Percentiles rank a stretch among this genome's conserved stretches.
Evolutionary conservation across 805 yeast species (phyloP).

Genomic region (Starmerella roubikii): DNA sequence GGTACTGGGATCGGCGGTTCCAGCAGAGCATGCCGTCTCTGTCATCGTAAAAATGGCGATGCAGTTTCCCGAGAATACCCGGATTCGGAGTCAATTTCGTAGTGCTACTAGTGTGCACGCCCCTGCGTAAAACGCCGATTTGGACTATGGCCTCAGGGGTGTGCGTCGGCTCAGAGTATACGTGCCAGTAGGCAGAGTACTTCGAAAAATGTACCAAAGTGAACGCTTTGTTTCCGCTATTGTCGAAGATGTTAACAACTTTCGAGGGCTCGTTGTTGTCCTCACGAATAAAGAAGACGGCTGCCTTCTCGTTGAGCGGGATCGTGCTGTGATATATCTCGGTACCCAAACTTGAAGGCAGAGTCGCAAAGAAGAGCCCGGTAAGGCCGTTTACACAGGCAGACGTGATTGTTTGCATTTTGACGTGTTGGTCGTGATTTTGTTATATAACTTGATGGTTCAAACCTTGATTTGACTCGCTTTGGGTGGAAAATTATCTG

Average conservation of each 20-base stretch:
- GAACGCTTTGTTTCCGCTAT: slow-evolving; percentile 34
- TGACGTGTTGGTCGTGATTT: background rate
- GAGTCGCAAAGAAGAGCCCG: background rate
- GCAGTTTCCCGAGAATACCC: slow-evolving; percentile 20
- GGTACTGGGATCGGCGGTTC: slow-evolving; percentile 38
- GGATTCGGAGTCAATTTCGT: slow-evolving; percentile 31
- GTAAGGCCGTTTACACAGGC: background rate
- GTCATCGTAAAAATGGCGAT: slow-evolving; percentile 35
- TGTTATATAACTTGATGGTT: too few relatives aligned
- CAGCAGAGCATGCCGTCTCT: slow-evolving; percentile 46
- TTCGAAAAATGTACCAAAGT: slow-evolving; percentile 40
- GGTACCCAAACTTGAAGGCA: slow-evolving; percentile 7
- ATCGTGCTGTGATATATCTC: background rate
- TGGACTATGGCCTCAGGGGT: slow-evolving; percentile 38
- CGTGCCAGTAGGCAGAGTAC: slow-evolving; percentile 39
- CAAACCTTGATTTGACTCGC: too few relatives aligned
- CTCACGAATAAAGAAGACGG: slow-evolving; percentile 36
- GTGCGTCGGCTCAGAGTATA: slow-evolving; percentile 34
- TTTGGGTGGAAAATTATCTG: too few relatives aligned
- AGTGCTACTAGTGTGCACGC: slow-evolving; percentile 33
- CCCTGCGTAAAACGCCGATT: slow-evolving; percentile 34
- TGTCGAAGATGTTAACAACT: slow-evolving; percentile 38
- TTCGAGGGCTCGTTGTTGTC: slow-evolving; percentile 36
- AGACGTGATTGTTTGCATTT: background rate
- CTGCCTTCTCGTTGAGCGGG: slow-evolving; percentile 17